These are phyloP conservation scores for Pichia membranifaciens DNA, from an alignment of 805 yeast genomes.

Conservation along the genomic window DNA sequence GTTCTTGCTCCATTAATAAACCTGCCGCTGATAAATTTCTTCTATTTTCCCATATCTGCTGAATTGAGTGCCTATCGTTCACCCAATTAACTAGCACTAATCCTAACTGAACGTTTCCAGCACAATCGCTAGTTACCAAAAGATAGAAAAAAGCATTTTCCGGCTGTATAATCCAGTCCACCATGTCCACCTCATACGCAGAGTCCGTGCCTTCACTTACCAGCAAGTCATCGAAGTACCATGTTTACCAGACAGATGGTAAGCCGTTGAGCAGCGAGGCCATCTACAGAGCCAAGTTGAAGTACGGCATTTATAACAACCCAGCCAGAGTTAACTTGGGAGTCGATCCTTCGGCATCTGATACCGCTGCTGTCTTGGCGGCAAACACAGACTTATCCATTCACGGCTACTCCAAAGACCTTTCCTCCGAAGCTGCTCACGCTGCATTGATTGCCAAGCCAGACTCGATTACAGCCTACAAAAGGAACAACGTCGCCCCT, in stretches of 20 bases:
- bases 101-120: too few species aligned
- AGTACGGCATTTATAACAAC: slow-evolving; percentile 55
- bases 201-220: slow-evolving; percentile 27
- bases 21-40: too few species aligned
- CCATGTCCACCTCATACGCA: slow-evolving; percentile 25
- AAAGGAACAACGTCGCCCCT: slow-evolving; percentile 39
- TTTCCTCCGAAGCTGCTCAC: slow-evolving; percentile 59
- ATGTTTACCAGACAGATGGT: slow-evolving; percentile 63
- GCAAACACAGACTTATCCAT: slow-evolving; percentile 59
- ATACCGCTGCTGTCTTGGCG: slow-evolving; percentile 73
- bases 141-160: too few species aligned
- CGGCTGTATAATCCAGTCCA: too few species aligned
- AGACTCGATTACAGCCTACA: slow-evolving; percentile 44
- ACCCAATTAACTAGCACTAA: too few species aligned
- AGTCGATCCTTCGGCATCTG: slow-evolving; percentile 63
- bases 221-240: slow-evolving; percentile 27
- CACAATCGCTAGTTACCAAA: too few species aligned
- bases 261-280: slow-evolving; percentile 72
- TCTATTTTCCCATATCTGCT: too few species aligned
- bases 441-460: slow-evolving; percentile 51
- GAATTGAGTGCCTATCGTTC: too few species aligned
- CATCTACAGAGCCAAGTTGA: slow-evolving; percentile 64
- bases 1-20: too few species aligned
- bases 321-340: slow-evolving; percentile 52
- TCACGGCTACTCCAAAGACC: slow-evolving; percentile 55